Evolutionary conservation across 2,329 filamentous ascomycete genomes (phyloP).

Genomic region (Ophiosphaerella narmari): DNA sequence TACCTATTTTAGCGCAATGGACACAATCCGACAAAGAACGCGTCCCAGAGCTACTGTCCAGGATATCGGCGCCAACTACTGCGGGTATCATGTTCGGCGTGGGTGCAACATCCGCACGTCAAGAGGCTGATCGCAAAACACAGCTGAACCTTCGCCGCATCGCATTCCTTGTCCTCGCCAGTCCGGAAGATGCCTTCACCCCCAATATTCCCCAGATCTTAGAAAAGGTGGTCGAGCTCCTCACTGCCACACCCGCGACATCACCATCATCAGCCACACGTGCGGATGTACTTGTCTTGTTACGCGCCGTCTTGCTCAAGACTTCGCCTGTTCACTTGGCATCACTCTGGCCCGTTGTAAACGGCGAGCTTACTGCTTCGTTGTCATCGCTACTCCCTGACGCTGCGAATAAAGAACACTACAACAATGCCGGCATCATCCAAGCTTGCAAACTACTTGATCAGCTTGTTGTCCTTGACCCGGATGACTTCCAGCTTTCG

Average conservation of each 20-base stretch:
- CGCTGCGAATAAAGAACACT: constrained; percentile 72
- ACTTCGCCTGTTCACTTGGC: constrained; percentile 80
- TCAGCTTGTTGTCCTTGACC: constrained; percentile 79
- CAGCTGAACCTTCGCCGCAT: constrained; percentile 87
- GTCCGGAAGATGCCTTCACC: constrained; percentile 78
- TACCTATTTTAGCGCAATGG: constrained; percentile 84
- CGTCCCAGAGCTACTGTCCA: constrained; percentile 77
- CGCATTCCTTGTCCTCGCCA: constrained; percentile 77
- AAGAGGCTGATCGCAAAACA: constrained; percentile 93
- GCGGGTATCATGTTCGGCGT: constrained; percentile 99
- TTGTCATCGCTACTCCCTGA: constrained; percentile 74
- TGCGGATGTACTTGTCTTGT: constrained; percentile 86
- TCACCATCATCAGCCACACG: constrained; percentile 90
- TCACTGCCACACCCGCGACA: constrained; percentile 80
- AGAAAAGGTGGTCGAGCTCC: constrained; percentile 84
- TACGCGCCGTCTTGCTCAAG: constrained; percentile 79
- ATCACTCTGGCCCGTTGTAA: constrained; percentile 87
- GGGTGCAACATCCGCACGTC: constrained; percentile 85
- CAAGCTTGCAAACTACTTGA: constrained; percentile 96
- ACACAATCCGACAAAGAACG: constrained; percentile 84
- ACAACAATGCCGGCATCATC: constrained; percentile 75
- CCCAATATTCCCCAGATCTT: constrained; percentile 73
- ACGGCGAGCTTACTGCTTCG: constrained; percentile 79
- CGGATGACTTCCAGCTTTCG: constrained; percentile 96
- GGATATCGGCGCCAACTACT: constrained; percentile 82